These are phyloP conservation scores for Colletotrichum lini DNA, from an alignment of 2,329 filamentous ascomycete species.

Conservation along the genomic window DNA sequence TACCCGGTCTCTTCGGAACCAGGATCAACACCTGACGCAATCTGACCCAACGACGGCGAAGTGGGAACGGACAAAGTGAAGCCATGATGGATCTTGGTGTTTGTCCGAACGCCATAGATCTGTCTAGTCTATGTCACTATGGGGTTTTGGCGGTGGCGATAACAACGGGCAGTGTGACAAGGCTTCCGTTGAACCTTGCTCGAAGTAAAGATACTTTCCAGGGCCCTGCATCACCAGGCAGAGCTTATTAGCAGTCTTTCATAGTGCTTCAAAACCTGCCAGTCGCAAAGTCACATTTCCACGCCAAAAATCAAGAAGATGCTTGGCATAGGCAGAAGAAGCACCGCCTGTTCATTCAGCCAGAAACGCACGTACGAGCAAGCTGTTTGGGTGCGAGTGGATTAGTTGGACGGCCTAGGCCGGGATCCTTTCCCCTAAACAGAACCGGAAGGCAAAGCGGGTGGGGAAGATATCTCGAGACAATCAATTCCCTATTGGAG, in stretches of 20 bases:
- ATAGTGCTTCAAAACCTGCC: neutral
- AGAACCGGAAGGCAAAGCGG: neutral
- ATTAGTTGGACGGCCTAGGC: slow-evolving; percentile 1
- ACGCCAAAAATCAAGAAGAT: neutral
- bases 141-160: neutral
- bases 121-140: too few relatives aligned
- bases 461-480: slow-evolving; percentile 23
- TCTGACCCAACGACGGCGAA: slow-evolving; percentile 3
- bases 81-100: neutral
- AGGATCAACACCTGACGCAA: slow-evolving; percentile 25
- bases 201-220: neutral
- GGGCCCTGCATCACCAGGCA: neutral
- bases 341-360: neutral
- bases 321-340: neutral
- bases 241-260: neutral
- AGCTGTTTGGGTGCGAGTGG: slow-evolving; percentile 1
- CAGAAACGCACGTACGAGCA: neutral
- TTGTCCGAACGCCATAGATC: slow-evolving; percentile 20
- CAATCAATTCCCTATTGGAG: slow-evolving; percentile 35
- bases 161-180: slow-evolving; percentile 6
- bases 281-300: neutral
- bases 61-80: slow-evolving; percentile 24
- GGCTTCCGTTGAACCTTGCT: neutral
- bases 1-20: slow-evolving; percentile 16
- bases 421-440: slow-evolving; percentile 13